A percentile compares a stretch with the other conserved stretches of the same genome.
Evolutionary conservation across 371 early-diverging fungal species (phyloP).

Genomic region (Mucor sp.): DNA sequence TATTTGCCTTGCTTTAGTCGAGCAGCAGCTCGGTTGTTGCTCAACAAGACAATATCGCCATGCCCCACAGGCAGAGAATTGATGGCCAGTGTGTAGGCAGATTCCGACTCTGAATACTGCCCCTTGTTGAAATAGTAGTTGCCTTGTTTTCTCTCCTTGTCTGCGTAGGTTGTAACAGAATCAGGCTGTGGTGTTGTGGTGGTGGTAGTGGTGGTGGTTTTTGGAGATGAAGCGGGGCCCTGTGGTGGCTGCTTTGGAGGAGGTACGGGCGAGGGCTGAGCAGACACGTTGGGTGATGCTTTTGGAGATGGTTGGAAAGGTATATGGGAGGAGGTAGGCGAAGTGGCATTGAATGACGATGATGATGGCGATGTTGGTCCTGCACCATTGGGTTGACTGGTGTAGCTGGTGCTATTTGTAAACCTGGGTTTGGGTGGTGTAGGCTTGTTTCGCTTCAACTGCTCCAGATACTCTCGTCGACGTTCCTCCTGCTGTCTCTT

Average conservation of each 20-base stretch:
- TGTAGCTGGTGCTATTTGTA: not conserved
- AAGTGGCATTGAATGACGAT: not conserved
- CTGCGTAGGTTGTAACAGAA: conserved; percentile 16
- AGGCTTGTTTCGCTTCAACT: conserved; percentile 16
- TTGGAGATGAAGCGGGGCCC: conserved; percentile 7
- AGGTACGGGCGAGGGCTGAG: not conserved
- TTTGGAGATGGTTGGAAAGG: not conserved
- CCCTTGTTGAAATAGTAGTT: conserved; percentile 88
- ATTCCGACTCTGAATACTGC: conserved; percentile 83
- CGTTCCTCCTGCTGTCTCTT: conserved; percentile 33
- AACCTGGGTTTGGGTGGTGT: conserved; percentile 8
- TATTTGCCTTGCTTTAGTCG: conserved; percentile 86
- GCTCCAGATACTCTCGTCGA: conserved; percentile 15
- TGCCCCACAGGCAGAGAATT: conserved; percentile 61
- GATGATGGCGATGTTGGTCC: not conserved
- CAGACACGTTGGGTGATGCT: not conserved
- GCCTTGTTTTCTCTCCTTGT: conserved; percentile 64
- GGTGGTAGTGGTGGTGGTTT: conserved; percentile 9
- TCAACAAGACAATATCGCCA: conserved; percentile 60
- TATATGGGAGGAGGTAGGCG: not conserved
- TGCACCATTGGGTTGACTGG: not conserved
- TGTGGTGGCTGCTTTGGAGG: conserved; percentile 1
- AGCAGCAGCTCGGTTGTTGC: conserved; percentile 91
- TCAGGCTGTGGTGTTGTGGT: conserved; percentile 1
- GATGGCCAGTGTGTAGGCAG: conserved; percentile 74